A percentile compares a stretch with the other conserved stretches of the same genome.
Evolutionary conservation across 1,284 basidiomycete genomes (phyloP).

Genomic region (Ganoderma leucocontextum): DNA sequence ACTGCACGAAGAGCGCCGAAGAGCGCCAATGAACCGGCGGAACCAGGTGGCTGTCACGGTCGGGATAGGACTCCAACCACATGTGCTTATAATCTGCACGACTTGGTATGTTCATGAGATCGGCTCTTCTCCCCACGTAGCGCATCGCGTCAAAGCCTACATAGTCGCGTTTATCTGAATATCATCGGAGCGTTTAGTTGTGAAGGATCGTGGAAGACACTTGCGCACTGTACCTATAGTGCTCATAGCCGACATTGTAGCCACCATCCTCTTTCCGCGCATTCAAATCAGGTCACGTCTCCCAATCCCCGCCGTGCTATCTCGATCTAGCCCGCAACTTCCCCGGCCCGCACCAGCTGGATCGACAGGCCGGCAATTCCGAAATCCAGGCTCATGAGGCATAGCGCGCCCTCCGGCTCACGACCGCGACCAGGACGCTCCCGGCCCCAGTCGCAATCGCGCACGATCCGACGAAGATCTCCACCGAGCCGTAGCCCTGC

Average conservation of each 20-base stretch:
- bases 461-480: slow-evolving; percentile 41
- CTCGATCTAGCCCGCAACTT: not conserved
- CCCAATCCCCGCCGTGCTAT: not conserved
- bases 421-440: slow-evolving; percentile 34
- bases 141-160: no score
- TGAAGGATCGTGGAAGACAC: not conserved
- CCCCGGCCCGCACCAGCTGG: not conserved
- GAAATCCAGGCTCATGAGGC: not conserved
- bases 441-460: slow-evolving; percentile 34
- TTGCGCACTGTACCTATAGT: not conserved
- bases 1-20: not conserved
- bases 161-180: not conserved
- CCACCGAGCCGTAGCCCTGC: slow-evolving; percentile 37
- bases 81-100: no score
- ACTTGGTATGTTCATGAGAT: no score
- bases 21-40: no score
- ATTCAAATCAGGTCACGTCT: no score
- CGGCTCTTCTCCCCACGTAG: no score
- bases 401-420: slow-evolving; percentile 23
- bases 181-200: not conserved
- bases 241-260: not conserved
- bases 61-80: no score
- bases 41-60: no score
- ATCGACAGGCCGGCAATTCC: not conserved
- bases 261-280: not conserved